Base-by-base conservation (phyloP, 345 rosid genomes). In the Durio zibethinus region DNA sequence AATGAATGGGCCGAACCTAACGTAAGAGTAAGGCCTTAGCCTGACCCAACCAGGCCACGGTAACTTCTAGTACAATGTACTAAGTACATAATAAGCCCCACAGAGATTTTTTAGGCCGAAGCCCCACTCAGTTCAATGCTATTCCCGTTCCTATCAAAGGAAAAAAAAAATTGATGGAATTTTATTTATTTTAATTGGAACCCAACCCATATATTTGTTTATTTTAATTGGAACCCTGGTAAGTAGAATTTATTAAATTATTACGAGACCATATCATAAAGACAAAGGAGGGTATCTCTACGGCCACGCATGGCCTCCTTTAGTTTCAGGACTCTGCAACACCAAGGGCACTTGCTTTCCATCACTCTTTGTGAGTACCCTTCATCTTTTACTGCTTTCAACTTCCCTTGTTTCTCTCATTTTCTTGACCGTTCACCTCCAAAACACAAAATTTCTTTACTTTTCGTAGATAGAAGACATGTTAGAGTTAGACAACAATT, bases 261-360 rank as follows among this genome's bases (percentile, higher is more conserved):
- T 40, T 38, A 23, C 77, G 31, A 53, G 16, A 4, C 78, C 43
- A 61, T 77, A 76, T 83, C 84, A 71, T 16, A n/a, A 52, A 33
- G 84, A 61, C 72, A 29, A 43, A 36, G 45, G 47, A 56, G 53
- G 23, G 75, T 80, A 47, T 76, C 43, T 59, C n/a, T 76, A 82
- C 87, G 91, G 88, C 90, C 90, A 85, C 83, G 81, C 64, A 90
- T 90, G 92, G 89, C 87, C 85, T 82, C 80, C 82, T 76, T 45
- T 66, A 61, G 82, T 83, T 79, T 83, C 78, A 78, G 23, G 73
- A 50, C 73, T 15, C 47, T 52, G 65, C 85, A 67, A 74, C 85
- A 52, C 35, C 85, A 73, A 33, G 53, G 76, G 2, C 86, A 35
- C 63, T 71, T 73, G 77, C 68, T 78, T 69, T 80, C 83, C 21